Conservation (phyloP, 1,139 yeast genomes). For the Fermentozyma sake region DNA sequence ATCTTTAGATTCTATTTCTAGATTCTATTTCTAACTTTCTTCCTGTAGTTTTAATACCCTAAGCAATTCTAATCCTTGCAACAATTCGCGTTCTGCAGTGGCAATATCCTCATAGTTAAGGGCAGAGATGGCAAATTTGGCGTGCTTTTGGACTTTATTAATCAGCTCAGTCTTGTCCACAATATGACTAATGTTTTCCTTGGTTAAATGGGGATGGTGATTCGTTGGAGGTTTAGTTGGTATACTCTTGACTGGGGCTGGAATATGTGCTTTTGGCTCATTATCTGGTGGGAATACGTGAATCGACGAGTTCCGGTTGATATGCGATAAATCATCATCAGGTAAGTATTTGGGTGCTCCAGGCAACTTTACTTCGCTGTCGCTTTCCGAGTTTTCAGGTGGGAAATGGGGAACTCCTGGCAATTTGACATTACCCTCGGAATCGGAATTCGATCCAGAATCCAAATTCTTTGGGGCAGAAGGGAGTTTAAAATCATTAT, state of each 20-base stretch:
- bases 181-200: conserved; percentile 45
- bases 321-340: conserved; percentile 34
- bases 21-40: conserved; percentile 2
- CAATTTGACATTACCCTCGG: conserved; percentile 11
- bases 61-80: conserved; percentile 52
- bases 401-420: conserved; percentile 20
- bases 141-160: conserved; percentile 73
- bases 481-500: background rate
- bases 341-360: conserved; percentile 44
- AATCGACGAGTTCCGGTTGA: conserved; percentile 37
- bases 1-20: background rate
- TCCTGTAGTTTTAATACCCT: conserved; percentile 9
- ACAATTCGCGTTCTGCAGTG: conserved; percentile 78
- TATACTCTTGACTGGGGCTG: conserved; percentile 2
- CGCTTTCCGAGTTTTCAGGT: conserved; percentile 33
- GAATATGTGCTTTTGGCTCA: conserved; percentile 1
- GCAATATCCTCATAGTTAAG: conserved; percentile 82
- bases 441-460: no score
- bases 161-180: conserved; percentile 59
- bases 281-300: conserved; percentile 32
- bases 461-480: no score
- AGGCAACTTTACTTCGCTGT: conserved; percentile 26
- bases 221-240: conserved; percentile 2
- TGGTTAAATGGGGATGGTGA: conserved; percentile 19
- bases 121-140: conserved; percentile 91